Base-by-base conservation (phyloP, 768 basidiomycete genomes). In the Clathrus columnatus region DNA sequence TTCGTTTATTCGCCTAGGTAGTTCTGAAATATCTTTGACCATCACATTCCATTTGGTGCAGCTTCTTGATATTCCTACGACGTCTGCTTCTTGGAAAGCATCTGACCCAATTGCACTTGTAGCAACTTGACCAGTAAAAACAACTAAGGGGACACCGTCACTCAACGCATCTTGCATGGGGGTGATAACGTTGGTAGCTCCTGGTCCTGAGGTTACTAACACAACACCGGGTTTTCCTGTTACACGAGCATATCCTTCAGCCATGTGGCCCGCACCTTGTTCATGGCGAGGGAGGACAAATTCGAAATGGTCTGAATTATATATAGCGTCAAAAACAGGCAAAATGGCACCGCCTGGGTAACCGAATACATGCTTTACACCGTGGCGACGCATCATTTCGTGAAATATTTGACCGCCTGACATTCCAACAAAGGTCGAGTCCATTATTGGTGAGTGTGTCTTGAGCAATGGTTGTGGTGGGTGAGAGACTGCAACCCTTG, bases 41-140 rank as follows among this genome's bases (percentile, higher is more conserved):
- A 98, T 95, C 58, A 99, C 95, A 67, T 99, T 98, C 96, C 96
- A 98, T 69, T 98, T 99, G 23, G 96, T 98, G 74, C 96, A 99
- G 63, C 85, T 84, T 50, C 95, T 79, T 27, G 94, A 96, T 69
- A 98, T 99, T 48, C 96, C 96, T 54, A 99, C 77, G 49, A 98
- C 72, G 68, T 99, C 96, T 41, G 96, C 96, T 72, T 99, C 96
- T 68, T 99, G 96, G 81, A 99, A 99, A 1, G 91, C 91, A 66
- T 99, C 95, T 16, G 91, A 94, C n/a, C 95, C 95, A 58, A 99
- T 99, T 51, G 91, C 85, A n/a, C 89, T 89, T 7, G 95, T 98
- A 0, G 96, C 95, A n/a, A 99, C 95, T 75, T 98, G 95, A 0
- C 96, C 95, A 46, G 84, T 82, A 73, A 98, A 97, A 2, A 99